Percentiles rank a stretch among this genome's conserved stretches.
These are phyloP conservation scores for Aspergillus egyptiacus DNA, from an alignment of 495 filamentous ascomycete genomes.

Conservation along the genomic window DNA sequence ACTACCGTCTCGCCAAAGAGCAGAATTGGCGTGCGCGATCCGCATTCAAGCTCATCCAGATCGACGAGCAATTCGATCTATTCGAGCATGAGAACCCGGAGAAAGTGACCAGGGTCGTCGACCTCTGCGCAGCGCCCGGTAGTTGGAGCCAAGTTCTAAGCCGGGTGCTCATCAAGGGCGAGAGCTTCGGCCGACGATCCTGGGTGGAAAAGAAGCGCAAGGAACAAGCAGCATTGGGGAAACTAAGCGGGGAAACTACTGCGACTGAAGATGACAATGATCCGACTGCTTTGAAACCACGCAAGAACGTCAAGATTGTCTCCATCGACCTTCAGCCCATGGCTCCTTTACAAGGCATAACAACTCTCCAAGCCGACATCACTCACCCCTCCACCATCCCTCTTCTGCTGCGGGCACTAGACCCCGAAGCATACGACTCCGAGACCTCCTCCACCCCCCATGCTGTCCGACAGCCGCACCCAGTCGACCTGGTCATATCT, in stretches of 20 bases:
- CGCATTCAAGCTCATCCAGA: conserved; percentile 93
- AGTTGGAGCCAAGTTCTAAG: conserved; percentile 97
- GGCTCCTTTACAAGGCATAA: conserved; percentile 85
- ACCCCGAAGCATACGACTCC: conserved; percentile 63
- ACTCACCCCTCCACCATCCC: conserved; percentile 94
- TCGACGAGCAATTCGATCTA: conserved; percentile 95
- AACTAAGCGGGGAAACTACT: conserved; percentile 25
- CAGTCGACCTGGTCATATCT: conserved; percentile 85
- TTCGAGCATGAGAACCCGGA: conserved; percentile 57
- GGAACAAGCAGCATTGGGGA: conserved; percentile 41
- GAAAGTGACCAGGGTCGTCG: conserved; percentile 84
- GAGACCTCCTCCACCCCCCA: conserved; percentile 35
- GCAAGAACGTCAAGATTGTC: conserved; percentile 84
- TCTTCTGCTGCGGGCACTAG: conserved; percentile 75
- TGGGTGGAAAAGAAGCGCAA: conserved; percentile 75
- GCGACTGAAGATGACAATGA: conserved; percentile 19
- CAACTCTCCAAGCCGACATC: conserved; percentile 87
- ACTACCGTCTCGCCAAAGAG: conserved; percentile 96
- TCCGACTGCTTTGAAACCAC: conserved; percentile 43
- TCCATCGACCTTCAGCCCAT: conserved; percentile 95
- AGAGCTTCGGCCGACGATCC: conserved; percentile 75
- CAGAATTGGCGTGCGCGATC: conserved; percentile 96
- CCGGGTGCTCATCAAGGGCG: conserved; percentile 83
- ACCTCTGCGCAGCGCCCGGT: conserved; percentile 92
- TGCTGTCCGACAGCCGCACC: conserved; percentile 51